Percentiles rank a stretch among this genome's conserved stretches.
phyloP scores from a whole-genome alignment of 139 green algal genomes.

The Pedinophyceae sp. region DNA sequence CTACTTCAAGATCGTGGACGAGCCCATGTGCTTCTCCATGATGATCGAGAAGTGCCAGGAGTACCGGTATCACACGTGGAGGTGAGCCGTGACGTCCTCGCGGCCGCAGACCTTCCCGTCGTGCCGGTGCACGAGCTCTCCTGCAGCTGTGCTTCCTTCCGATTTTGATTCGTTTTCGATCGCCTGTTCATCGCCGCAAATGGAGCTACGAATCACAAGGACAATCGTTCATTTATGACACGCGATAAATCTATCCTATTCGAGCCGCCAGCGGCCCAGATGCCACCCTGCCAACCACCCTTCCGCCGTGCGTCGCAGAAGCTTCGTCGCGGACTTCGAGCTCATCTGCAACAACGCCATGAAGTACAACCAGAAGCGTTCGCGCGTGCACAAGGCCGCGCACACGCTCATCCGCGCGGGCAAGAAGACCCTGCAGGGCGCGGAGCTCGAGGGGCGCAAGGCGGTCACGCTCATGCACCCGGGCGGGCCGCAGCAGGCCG shows the following conservation, averaged over 20 bases:
- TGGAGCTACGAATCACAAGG: too few relatives aligned
- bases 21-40: constrained; percentile 38
- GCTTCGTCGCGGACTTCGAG: constrained; percentile 41
- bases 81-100: too few relatives aligned
- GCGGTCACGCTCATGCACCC: constrained; percentile 26
- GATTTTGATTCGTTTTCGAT: too few relatives aligned
- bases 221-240: too few relatives aligned
- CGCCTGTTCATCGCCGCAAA: too few relatives aligned
- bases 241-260: too few relatives aligned
- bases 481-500: constrained; percentile 7
- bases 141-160: too few relatives aligned
- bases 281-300: too few relatives aligned
- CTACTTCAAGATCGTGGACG: constrained; percentile 33
- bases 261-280: too few relatives aligned
- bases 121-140: too few relatives aligned
- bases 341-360: constrained; percentile 46
- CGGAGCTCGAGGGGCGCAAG: constrained; percentile 13
- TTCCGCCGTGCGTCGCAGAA: too few relatives aligned
- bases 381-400: constrained; percentile 34
- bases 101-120: too few relatives aligned
- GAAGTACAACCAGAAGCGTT: constrained; percentile 39
- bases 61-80: constrained; percentile 22
- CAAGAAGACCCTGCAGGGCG: constrained; percentile 18
- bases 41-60: constrained; percentile 30
- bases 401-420: constrained; percentile 19